phyloP scores from a whole-genome alignment of 768 basidiomycete species.

The Hortiboletus campestris region DNA sequence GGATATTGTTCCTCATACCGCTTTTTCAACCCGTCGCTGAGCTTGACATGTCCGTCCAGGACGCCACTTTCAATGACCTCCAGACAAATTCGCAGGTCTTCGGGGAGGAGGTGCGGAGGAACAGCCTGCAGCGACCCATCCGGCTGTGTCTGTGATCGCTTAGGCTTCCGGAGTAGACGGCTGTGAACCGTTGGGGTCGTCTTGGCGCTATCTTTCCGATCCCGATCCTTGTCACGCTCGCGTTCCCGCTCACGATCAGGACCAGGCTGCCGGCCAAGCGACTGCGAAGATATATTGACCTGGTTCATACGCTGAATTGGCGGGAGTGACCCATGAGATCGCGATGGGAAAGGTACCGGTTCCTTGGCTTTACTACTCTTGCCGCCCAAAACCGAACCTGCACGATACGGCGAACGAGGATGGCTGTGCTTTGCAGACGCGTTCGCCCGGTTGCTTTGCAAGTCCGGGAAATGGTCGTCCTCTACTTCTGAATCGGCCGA shows the following conservation, averaged over 20 bases:
- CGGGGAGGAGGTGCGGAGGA: constrained; percentile 79
- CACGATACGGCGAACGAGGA: constrained; percentile 75
- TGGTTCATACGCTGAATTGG: constrained; percentile 54
- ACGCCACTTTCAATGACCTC: constrained; percentile 86
- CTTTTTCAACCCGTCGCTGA: constrained; percentile 82
- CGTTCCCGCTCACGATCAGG: constrained; percentile 42
- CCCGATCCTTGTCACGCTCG: constrained; percentile 42
- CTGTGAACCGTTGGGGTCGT: constrained; percentile 32
- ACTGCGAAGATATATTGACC: constrained; percentile 64
- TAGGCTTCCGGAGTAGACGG: constrained; percentile 65
- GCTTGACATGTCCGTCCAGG: constrained; percentile 82
- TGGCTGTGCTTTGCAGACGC: constrained; percentile 56
- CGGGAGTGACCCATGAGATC: constrained; percentile 77
- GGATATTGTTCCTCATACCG: constrained; percentile 96
- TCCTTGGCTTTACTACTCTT: constrained; percentile 41
- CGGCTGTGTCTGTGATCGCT: constrained; percentile 57
- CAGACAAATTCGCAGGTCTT: constrained; percentile 81
- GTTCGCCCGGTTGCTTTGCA: constrained; percentile 24
- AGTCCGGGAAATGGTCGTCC: constrained; percentile 43
- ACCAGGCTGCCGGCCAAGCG: constrained; percentile 68
- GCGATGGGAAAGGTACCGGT: constrained; percentile 72
- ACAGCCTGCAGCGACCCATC: constrained; percentile 50
- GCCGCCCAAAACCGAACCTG: constrained; percentile 40
- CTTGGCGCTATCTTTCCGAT: constrained; percentile 46
- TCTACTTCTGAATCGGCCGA: constrained; percentile 75